Conservation (phyloP, 1,284 basidiomycete species). For the Sporisorium graminicola region DNA sequence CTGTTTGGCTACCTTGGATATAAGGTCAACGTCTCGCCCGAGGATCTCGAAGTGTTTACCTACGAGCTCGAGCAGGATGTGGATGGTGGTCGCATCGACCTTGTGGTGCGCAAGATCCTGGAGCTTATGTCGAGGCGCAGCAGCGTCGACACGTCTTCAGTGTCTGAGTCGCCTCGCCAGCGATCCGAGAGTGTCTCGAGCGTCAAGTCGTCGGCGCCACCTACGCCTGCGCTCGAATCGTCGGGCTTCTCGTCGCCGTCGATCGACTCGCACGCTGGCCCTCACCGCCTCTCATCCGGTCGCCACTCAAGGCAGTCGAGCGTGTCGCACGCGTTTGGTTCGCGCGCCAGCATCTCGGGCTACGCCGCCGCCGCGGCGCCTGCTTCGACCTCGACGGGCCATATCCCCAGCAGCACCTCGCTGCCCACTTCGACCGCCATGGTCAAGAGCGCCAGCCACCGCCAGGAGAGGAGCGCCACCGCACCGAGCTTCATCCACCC, state of each 20-base stretch:
- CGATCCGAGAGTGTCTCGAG: slow-evolving; percentile 42
- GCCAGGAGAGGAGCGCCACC: slow-evolving; percentile 39
- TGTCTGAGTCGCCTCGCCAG: slow-evolving; percentile 23
- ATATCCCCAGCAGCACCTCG: slow-evolving; percentile 28
- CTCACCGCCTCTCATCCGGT: slow-evolving; percentile 32
- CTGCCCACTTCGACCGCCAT: slow-evolving; percentile 37
- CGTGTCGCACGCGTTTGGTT: slow-evolving; percentile 35
- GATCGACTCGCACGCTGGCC: slow-evolving; percentile 43
- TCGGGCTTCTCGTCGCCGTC: slow-evolving; percentile 42
- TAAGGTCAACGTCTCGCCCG: slow-evolving; percentile 64
- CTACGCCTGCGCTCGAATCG: slow-evolving; percentile 41
- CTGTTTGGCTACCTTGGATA: slow-evolving; percentile 68
- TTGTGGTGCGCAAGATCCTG: slow-evolving; percentile 40
- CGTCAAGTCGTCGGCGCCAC: slow-evolving; percentile 33
- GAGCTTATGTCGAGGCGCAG: slow-evolving; percentile 33
- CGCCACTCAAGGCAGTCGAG: slow-evolving; percentile 47
- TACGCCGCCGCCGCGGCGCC: slow-evolving; percentile 23
- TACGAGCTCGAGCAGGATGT: slow-evolving; percentile 55
- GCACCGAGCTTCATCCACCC: slow-evolving; percentile 48
- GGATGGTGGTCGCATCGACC: slow-evolving; percentile 40
- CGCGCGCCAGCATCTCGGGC: slow-evolving; percentile 53
- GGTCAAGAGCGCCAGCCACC: slow-evolving; percentile 49
- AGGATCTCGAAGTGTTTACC: slow-evolving; percentile 62
- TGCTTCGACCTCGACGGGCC: slow-evolving; percentile 17
- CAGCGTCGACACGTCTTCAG: slow-evolving; percentile 24